These are phyloP conservation scores for Saprolegnia diclina DNA, from an alignment of 352 stramenopile species.

Conservation along the genomic window DNA sequence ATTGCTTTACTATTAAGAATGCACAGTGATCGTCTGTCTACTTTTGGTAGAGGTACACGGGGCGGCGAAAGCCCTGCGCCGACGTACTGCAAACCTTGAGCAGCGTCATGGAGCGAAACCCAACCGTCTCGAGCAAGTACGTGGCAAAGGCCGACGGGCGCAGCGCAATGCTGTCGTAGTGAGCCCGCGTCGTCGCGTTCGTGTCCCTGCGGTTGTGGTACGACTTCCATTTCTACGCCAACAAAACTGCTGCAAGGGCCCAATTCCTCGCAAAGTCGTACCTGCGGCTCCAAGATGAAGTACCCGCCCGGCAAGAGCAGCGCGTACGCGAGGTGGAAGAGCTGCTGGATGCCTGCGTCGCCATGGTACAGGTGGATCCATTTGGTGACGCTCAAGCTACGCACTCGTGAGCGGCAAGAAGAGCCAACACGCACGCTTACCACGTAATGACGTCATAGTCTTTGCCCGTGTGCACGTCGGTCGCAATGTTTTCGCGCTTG, in stretches of 20 bases:
- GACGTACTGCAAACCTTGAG: constrained; percentile 73
- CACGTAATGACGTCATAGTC: constrained; percentile 76
- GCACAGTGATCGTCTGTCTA: background rate
- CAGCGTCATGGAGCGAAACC: constrained; percentile 62
- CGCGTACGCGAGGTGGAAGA: constrained; percentile 63
- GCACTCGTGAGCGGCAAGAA: background rate
- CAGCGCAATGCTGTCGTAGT: constrained; percentile 65
- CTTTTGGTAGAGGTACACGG: constrained; percentile 60
- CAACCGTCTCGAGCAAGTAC: constrained; percentile 49
- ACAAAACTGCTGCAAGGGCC: too few relatives aligned
- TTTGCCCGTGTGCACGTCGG: constrained; percentile 50
- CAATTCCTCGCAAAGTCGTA: too few relatives aligned
- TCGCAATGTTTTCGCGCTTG: constrained; percentile 67
- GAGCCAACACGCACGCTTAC: constrained; percentile 30
- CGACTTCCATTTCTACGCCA: constrained; percentile 54
- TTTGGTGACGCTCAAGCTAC: constrained; percentile 85
- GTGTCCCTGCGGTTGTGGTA: constrained; percentile 85
- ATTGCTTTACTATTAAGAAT: background rate
- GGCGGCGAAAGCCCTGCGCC: constrained; percentile 62
- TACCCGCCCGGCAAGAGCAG: constrained; percentile 58
- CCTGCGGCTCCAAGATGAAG: constrained; percentile 81
- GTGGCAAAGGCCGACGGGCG: constrained; percentile 68
- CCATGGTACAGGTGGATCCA: constrained; percentile 88
- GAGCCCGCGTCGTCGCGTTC: constrained; percentile 57
- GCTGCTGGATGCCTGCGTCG: constrained; percentile 68